Evolutionary conservation across 352 stramenopile species (phyloP).

Genomic region (Blastocystis sp.): DNA sequence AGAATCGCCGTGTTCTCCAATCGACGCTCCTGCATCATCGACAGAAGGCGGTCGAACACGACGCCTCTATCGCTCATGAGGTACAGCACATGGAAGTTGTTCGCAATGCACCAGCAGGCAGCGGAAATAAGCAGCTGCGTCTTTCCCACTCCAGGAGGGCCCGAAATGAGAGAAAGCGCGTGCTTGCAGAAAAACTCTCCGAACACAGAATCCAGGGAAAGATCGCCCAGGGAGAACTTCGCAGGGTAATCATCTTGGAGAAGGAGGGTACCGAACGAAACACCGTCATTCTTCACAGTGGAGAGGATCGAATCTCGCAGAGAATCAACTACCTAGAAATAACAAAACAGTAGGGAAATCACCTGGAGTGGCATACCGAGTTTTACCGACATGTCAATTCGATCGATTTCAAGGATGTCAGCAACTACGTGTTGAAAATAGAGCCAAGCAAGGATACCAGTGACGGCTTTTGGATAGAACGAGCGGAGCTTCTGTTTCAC

Average conservation of each 20-base stretch:
- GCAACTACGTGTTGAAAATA: conserved; percentile 8
- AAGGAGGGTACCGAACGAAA: conserved; percentile 7
- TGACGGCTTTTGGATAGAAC: conserved; percentile 1
- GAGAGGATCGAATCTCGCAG: not conserved
- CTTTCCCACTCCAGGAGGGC: conserved; percentile 41
- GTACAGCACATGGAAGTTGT: not conserved
- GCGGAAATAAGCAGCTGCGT: conserved; percentile 18
- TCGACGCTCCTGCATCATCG: not conserved
- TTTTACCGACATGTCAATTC: not conserved
- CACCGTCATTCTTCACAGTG: not conserved
- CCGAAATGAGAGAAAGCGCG: conserved; percentile 16
- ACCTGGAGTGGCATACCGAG: not conserved
- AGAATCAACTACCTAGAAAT: conserved; percentile 38
- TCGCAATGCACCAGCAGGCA: not conserved
- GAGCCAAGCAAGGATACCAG: not conserved
- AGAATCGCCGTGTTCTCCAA: not conserved
- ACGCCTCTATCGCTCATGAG: conserved; percentile 8
- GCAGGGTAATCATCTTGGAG: not conserved
- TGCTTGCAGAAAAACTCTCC: conserved; percentile 26
- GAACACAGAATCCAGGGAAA: conserved; percentile 23
- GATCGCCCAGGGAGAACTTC: not conserved
- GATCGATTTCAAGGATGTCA: conserved; percentile 24
- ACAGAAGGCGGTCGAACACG: conserved; percentile 26
- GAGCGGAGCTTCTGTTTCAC: conserved; percentile 24
- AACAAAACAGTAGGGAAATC: not conserved